phyloP scores from a whole-genome alignment of 2,329 filamentous ascomycete genomes.

The Colletotrichum sansevieriae region DNA sequence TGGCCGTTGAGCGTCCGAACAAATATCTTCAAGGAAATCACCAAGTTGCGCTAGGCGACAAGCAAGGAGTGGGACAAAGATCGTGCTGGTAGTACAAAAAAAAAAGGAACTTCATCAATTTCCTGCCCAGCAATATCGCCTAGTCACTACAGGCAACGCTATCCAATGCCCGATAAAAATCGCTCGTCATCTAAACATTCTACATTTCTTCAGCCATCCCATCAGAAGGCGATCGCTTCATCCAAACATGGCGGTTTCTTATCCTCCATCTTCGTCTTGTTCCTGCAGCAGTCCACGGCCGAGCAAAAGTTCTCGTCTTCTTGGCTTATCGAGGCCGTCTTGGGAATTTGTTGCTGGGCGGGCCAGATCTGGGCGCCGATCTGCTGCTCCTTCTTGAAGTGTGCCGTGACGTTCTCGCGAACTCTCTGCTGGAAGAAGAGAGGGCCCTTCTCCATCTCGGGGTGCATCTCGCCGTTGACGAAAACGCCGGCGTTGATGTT shows the following conservation, averaged over 20 bases:
- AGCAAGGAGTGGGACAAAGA: too few relatives aligned
- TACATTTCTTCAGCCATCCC: not conserved
- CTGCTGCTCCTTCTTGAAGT: conserved; percentile 60
- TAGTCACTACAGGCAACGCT: conserved; percentile 14
- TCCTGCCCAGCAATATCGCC: conserved; percentile 12
- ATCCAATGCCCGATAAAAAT: conserved; percentile 8
- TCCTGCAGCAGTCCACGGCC: conserved; percentile 49
- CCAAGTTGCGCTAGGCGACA: not conserved
- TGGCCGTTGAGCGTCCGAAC: too few relatives aligned
- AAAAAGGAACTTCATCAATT: not conserved
- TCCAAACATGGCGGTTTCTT: conserved; percentile 33
- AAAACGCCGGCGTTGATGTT: conserved; percentile 74
- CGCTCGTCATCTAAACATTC: not conserved
- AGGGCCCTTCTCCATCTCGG: conserved; percentile 69
- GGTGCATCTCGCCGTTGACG: conserved; percentile 73
- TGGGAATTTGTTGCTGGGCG: conserved; percentile 54
- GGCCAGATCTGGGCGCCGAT: conserved; percentile 65
- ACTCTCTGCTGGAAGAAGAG: conserved; percentile 68
- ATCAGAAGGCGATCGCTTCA: conserved; percentile 45
- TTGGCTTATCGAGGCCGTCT: conserved; percentile 45
- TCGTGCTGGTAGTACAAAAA: too few relatives aligned
- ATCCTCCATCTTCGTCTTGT: conserved; percentile 41
- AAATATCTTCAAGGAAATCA: too few relatives aligned
- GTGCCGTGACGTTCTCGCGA: conserved; percentile 61
- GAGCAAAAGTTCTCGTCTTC: conserved; percentile 52